Base-by-base conservation (phyloP, 2,329 filamentous ascomycete genomes). In the Fusarium buxicola region DNA sequence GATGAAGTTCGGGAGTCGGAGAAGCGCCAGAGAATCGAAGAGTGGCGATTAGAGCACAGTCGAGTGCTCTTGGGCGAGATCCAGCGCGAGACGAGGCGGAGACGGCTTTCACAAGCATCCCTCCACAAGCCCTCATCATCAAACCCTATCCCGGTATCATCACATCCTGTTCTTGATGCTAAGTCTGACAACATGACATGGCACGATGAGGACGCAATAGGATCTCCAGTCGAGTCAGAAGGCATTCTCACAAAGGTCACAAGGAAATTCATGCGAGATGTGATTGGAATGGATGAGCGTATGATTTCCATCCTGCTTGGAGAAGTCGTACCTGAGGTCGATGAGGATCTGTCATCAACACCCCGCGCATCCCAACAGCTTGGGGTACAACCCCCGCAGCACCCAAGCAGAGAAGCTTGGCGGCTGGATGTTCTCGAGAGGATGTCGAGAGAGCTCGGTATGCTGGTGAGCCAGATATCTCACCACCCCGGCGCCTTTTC, bases 41-140 rank as follows among this genome's bases (percentile, higher is more conserved):
- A 87, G 47, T 99, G 95, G 95, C 86, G 94, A 53, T 78, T 96
- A 72, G 94, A 98, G 72, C 94, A 99, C 74, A 97, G 93, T 75
- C 86, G 87, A 56, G 87, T 92, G 10, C 80, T 99, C 25, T 76
- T 97, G 30, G 91, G 96, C 53, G 92, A 97, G 76, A 94, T 98
- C 43, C 91, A 96, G 75, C 89, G 87, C 60, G 92, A 97, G 77
- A 96, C 93, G 52, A 81, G 82, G 60, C 84, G 90, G 55, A 85
- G 90, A 55, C 83, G 89, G 28, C 85, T 86, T 74, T 89, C 86
- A 8, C 80, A 87, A 66, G 80, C 80, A 39, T 86, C 84, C 11
- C 55, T 69, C 47, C 71, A 72, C 21, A 72, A 72, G 36, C 67
- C 61, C 25, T 55, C 63, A 27, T 60, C 59, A n/a, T 74, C 53